A percentile compares a stretch with the other conserved stretches of the same genome.
Evolutionary conservation across 345 rosid species (phyloP).

Genomic region (Dipteronia sinensis): DNA sequence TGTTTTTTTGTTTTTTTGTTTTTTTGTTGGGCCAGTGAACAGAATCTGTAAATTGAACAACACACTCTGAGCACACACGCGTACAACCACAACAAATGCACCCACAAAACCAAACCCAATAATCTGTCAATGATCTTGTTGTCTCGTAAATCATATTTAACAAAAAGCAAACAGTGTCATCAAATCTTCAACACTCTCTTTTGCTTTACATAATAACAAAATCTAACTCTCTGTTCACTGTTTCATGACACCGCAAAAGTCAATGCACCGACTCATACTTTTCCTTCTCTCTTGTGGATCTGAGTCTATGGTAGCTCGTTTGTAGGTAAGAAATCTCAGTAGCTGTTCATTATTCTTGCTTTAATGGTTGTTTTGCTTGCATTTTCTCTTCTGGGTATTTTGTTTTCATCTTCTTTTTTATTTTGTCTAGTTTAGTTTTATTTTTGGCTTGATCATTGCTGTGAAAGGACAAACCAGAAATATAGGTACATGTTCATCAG

Average conservation of each 20-base stretch:
- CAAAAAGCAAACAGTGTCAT: neutral
- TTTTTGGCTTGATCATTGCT: slow-evolving; percentile 23
- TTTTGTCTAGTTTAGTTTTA: slow-evolving; percentile 6
- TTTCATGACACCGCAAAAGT: slow-evolving; percentile 22
- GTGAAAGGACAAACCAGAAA: slow-evolving; percentile 11
- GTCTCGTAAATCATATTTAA: slow-evolving; percentile 19
- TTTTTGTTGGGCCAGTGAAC: neutral
- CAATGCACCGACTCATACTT: slow-evolving; percentile 41
- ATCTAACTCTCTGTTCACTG: slow-evolving; percentile 2
- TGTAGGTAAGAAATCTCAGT: slow-evolving; percentile 14
- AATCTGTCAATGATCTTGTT: slow-evolving; percentile 24
- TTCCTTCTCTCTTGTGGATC: slow-evolving; percentile 22
- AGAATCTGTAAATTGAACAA: neutral
- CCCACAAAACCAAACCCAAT: slow-evolving; percentile 22
- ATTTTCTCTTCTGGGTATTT: slow-evolving; percentile 23
- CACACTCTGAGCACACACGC: slow-evolving; percentile 21
- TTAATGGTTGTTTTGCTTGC: slow-evolving; percentile 14
- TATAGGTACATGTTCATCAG: slow-evolving; percentile 11
- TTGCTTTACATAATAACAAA: slow-evolving; percentile 8
- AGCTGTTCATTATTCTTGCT: slow-evolving; percentile 2
- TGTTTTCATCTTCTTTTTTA: neutral
- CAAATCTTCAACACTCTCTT: slow-evolving; percentile 5
- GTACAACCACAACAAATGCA: slow-evolving; percentile 16
- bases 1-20: neutral
- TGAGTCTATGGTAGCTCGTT: slow-evolving; percentile 22